These are phyloP conservation scores for Suhomyces terraborum DNA, from an alignment of 1,139 yeast species.

Conservation along the genomic window DNA sequence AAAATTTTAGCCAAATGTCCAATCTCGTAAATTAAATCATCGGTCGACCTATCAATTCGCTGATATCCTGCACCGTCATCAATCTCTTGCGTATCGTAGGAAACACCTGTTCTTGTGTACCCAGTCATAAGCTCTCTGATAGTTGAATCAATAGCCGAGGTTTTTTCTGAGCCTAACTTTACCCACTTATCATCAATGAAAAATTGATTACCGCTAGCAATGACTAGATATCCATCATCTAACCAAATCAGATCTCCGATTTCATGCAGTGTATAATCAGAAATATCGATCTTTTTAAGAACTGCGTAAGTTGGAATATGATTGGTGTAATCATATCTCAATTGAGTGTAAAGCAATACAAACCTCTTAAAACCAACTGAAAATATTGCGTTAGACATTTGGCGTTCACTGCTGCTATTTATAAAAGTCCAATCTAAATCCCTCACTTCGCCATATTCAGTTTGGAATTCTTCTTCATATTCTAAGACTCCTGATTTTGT, in stretches of 20 bases:
- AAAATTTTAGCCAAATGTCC: slow-evolving; percentile 68
- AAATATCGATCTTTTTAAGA: slow-evolving; percentile 70
- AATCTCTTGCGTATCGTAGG: slow-evolving; percentile 19
- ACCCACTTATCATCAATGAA: slow-evolving; percentile 74
- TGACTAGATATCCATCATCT: slow-evolving; percentile 71
- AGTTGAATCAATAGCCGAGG: slow-evolving; percentile 34
- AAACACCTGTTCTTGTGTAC: slow-evolving; percentile 46
- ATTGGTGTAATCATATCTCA: slow-evolving; percentile 87
- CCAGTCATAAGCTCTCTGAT: slow-evolving; percentile 55
- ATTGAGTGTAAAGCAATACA: slow-evolving; percentile 73
- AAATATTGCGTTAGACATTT: slow-evolving; percentile 61
- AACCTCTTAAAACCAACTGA: slow-evolving; percentile 73
- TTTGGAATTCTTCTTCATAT: slow-evolving; percentile 49
- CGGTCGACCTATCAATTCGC: slow-evolving; percentile 12
- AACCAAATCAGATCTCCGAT: slow-evolving; percentile 93
- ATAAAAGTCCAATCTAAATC: slow-evolving; percentile 85
- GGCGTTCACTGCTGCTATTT: slow-evolving; percentile 27
- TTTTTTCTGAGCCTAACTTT: slow-evolving; percentile 31
- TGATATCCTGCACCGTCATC: slow-evolving; percentile 39
- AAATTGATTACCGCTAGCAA: slow-evolving; percentile 88
- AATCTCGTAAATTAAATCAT: slow-evolving; percentile 30
- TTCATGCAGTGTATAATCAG: slow-evolving; percentile 69
- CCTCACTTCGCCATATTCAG: slow-evolving; percentile 44
- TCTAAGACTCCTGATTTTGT: slow-evolving; percentile 67
- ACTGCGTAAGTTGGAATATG: slow-evolving; percentile 75